Base-by-base conservation (phyloP, 257 asterid genomes). In the Nicotiana undulata region DNA sequence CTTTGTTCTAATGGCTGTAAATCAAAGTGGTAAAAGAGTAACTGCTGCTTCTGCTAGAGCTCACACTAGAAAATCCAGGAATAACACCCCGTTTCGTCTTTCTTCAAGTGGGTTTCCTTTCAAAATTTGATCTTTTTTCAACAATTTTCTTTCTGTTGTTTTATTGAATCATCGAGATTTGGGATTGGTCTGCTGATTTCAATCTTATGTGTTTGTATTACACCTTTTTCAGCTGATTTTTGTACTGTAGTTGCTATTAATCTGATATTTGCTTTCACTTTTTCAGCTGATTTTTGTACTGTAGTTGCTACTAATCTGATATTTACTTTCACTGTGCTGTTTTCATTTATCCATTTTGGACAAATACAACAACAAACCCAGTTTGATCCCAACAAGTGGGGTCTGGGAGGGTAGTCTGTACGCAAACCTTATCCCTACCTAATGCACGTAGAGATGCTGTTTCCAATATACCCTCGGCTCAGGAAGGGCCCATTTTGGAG, bases 11-110 rank as follows among this genome's bases (percentile, higher is more conserved):
- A 20, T 63, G 61, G 60, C 61, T 4, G 7, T 31, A 12, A 32
- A 44, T 83, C 8, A 51, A 15, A 34, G 79, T 16, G 76, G 74
- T 64, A 82, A 75, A 80, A 85, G 74, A 74, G 52, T 87, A 77
- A 87, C 88, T n/a, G 91, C 89, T 83, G 88, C 89, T 10, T 85
- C 93, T 63, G 89, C 87, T 66, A 81, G 90, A 81, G 74, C 85
- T 84, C 86, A 85, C 83, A 87, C 90, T 17, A 83, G 88, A 87
- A 84, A 84, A 64, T 44, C 82, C 84, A 81, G 81, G 20, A 77
- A 67, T 46, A 77, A 16, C 17, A 82, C 46, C 72, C 65, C 80
- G 55, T 78, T 78, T 79, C 64, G 12, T 60, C 77, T 82, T 11
- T 78, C 88, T 61, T 80, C 89, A 82, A 81, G 90, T 88, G 40